These are phyloP conservation scores for Striga hermonthica DNA, from an alignment of 305 asterid species.

Conservation along the genomic window DNA sequence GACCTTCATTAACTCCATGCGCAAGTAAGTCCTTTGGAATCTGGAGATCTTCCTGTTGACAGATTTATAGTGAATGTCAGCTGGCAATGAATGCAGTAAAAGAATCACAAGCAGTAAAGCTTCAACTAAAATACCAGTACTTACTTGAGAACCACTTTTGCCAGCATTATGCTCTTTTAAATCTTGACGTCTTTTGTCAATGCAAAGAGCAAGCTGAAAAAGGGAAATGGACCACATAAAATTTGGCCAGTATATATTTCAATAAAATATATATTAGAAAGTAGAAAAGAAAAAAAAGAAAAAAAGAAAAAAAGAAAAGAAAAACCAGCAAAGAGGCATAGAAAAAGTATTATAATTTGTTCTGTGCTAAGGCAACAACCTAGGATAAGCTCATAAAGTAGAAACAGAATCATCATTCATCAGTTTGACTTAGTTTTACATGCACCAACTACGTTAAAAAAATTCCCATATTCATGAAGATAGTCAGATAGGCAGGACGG, in stretches of 20 bases:
- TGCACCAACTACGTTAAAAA: background rate
- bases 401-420: conserved; percentile 5
- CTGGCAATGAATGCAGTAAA: conserved; percentile 20
- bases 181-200: conserved; percentile 50
- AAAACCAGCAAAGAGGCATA: background rate
- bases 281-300: background rate
- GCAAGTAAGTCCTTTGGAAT: conserved; percentile 39
- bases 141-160: conserved; percentile 37
- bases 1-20: conserved; percentile 38
- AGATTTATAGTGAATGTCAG: conserved; percentile 26
- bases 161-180: conserved; percentile 41
- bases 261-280: background rate
- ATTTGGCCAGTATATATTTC: background rate
- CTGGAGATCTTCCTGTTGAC: conserved; percentile 45
- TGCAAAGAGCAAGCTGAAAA: conserved; percentile 84
- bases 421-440: background rate
- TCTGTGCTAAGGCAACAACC: background rate
- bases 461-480: too few species aligned
- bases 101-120: conserved; percentile 32
- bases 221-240: conserved; percentile 27
- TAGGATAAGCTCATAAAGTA: conserved; percentile 7
- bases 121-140: conserved; percentile 38
- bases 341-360: background rate
- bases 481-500: too few species aligned
- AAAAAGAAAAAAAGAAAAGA: background rate